Conservation (phyloP, 768 basidiomycete species). For the Kwoniella mangroviensis region DNA sequence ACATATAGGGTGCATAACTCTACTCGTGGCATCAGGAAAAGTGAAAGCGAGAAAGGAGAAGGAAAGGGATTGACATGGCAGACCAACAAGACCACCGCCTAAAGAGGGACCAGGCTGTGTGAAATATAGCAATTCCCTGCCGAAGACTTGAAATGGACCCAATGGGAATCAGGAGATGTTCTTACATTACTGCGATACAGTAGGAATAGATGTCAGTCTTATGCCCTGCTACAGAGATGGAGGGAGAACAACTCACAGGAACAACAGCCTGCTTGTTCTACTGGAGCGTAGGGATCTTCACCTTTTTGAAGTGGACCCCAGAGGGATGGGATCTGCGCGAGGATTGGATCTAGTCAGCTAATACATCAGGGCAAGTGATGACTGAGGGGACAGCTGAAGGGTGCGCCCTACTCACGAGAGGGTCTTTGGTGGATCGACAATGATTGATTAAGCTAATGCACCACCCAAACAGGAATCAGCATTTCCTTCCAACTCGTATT, state of each 20-base stretch:
- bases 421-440: conserved; percentile 89
- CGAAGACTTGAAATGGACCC: too few species aligned
- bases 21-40: too few species aligned
- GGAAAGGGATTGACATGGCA: too few species aligned
- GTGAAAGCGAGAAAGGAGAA: too few species aligned
- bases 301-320: conserved; percentile 94
- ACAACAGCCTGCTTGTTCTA: conserved; percentile 61
- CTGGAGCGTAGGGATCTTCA: conserved; percentile 91
- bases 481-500: not conserved
- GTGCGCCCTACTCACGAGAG: conserved; percentile 55
- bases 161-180: too few species aligned
- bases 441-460: conserved; percentile 79
- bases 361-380: not conserved
- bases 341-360: not conserved
- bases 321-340: conserved; percentile 81
- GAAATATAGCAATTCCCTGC: too few species aligned
- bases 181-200: not conserved
- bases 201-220: not conserved
- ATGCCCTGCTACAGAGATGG: not conserved
- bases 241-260: conserved; percentile 31
- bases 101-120: too few species aligned
- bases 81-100: too few species aligned
- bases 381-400: conserved; percentile 10
- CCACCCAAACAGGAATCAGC: not conserved
- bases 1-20: not conserved